Conservation (phyloP, 805 yeast genomes). For the Deakozyma indianensis region DNA sequence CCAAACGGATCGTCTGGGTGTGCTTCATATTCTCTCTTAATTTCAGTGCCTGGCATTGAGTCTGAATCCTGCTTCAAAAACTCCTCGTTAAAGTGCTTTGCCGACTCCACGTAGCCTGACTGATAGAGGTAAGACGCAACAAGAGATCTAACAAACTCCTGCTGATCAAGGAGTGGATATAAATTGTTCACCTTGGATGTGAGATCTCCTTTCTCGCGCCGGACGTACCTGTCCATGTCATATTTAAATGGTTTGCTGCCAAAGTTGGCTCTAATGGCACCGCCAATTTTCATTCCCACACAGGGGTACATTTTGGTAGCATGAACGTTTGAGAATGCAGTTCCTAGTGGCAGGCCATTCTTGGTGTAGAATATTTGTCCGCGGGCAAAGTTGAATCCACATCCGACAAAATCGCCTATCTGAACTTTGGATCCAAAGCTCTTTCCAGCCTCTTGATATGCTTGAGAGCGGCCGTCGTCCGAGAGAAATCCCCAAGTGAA, state of each 20-base stretch:
- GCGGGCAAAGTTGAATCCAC: constrained; percentile 61
- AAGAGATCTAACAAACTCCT: constrained; percentile 21
- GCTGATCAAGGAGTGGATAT: constrained; percentile 3
- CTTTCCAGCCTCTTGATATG: constrained; percentile 26
- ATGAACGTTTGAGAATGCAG: constrained; percentile 35
- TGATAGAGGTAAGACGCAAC: constrained; percentile 40
- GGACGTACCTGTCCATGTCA: constrained; percentile 43
- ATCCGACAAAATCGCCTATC: constrained; percentile 57
- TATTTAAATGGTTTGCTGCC: constrained; percentile 36
- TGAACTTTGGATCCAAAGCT: constrained; percentile 34
- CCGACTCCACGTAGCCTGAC: constrained; percentile 41
- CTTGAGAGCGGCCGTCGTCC: constrained; percentile 31
- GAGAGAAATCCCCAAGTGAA: constrained; percentile 41
- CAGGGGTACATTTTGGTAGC: constrained; percentile 32
- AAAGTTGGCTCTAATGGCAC: constrained; percentile 36
- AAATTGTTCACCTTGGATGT: constrained; percentile 6
- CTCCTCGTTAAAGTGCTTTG: constrained; percentile 37
- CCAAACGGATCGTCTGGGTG: constrained; percentile 5
- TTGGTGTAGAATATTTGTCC: constrained; percentile 61
- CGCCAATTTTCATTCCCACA: constrained; percentile 31
- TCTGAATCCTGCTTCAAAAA: constrained; percentile 9
- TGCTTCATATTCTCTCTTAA: constrained; percentile 14
- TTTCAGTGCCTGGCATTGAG: neutral
- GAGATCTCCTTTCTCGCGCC: constrained; percentile 28
- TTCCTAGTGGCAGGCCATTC: constrained; percentile 55